Evolutionary conservation across 495 filamentous ascomycete genomes (phyloP), one percentile per base, ranked within the genome.

Genomic region (Letharia lupina): DNA sequence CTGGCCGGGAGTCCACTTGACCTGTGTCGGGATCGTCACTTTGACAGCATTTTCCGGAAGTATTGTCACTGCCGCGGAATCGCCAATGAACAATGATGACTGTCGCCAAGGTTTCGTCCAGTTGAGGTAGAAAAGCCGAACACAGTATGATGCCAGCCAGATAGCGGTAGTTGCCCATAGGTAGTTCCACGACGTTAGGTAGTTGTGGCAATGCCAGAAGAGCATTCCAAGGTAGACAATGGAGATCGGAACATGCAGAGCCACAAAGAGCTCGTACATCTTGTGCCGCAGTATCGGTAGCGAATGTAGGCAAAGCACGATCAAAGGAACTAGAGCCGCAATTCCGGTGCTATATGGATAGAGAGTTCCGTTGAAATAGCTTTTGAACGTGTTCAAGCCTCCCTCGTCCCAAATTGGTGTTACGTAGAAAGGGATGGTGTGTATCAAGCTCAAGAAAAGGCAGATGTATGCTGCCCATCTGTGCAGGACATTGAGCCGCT

Each of bases 181-280:
- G 70, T 97, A 98, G 74, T 85, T 80, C 93, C 94, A 98, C 9
- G 92, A 95, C 20, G 86, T 87, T 40, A 98, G 80, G 73, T 90
- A 95, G 75, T 98, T 96, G 70, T 91, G 87, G 70, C 89, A 94
- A 75, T 98, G 93, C 93, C 93, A 98, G 76, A 98, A 96, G 20
- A 98, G 83, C 77, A 96, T 83, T 13, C 80, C 91, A 42, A 97
- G 74, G 71, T 91, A 96, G 45, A 90, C 80, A 60, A 92, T 83
- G 3, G 92, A 87, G 15, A 91, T 86, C 0, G 93, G 89, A 1
- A 91, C 86, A 72, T 98, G 93, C 20, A 93, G 75, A 41, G 86
- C 75, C 20, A 93, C 83, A 71, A 97, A 98, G 3, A 91, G 74
- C 73, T 98, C 93, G 73, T 97, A 97, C 75, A 84, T 80, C 76